Base-by-base conservation (phyloP, 2,329 filamentous ascomycete genomes). In the Neospermospora avenae region DNA sequence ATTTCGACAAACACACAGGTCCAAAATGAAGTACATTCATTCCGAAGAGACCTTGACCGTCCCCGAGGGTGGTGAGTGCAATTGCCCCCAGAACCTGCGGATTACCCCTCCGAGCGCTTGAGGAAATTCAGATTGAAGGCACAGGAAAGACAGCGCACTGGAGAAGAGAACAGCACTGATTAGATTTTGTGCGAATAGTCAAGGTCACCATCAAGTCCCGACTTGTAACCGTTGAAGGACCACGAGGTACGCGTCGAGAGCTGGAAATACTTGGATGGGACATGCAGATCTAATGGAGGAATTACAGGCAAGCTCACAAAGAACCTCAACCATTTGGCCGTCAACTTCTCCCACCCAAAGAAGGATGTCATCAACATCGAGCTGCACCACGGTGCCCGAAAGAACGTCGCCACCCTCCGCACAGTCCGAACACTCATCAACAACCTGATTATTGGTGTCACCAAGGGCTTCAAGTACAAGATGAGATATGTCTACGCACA, bases 401-500 rank as follows among this genome's bases (percentile, higher is more conserved):
- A 99, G 89, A 93, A 91, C 79, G 90, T 99, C 77, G 95, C 95
- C 76, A 91, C 93, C 72, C 92, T 99, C 80, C 92, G 95, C 75
- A 99, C 95, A 75, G 95, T 99, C 83, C 91, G 92, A 77, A 93
- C 93, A 70, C 81, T 98, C 81, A 96, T 99, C 86, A 91, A 96
- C 87, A 99, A 99, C 89, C 79, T 99, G 82, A 90, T 99, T 80
- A 88, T 93, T 74, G 95, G 95, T 80, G 95, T 99, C 71, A 99
- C 95, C 79, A 96, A 93, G 85, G 95, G 95, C 73, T 99, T 89
- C 91, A 96, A 96, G 85, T 99, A 99, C 90, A 99, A 99, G 91
- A 98, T 99, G 93, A 91, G 96, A 76, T 99, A 99, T 84, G 95
- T 99, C 81, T 99, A 99, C 80, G 95, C 95, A 78, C 95, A 99